These are phyloP conservation scores for Diversispora epigaea DNA, from an alignment of 192 early-diverging fungal species.

Conservation along the genomic window DNA sequence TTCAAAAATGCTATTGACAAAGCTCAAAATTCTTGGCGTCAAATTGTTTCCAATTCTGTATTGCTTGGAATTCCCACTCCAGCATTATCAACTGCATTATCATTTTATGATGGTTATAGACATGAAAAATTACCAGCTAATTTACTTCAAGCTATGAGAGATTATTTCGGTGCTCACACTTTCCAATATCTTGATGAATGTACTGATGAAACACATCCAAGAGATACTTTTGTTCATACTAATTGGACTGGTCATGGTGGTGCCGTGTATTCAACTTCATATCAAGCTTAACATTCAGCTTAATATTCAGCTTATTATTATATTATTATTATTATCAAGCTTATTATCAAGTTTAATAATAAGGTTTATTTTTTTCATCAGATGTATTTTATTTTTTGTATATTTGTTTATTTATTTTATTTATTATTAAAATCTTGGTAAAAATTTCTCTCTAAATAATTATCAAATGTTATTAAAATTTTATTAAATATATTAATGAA, in stretches of 20 bases:
- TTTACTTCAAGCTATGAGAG: conserved; percentile 93
- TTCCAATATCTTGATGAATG: conserved; percentile 32
- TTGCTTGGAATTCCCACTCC: conserved; percentile 89
- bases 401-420: no score
- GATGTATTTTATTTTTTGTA: no score
- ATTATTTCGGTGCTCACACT: conserved; percentile 81
- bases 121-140: conserved; percentile 87
- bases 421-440: no score
- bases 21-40: conserved; percentile 85
- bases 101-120: conserved; percentile 98
- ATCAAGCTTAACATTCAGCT: conserved; percentile 47
- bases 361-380: no score
- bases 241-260: conserved; percentile 98
- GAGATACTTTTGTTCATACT: conserved; percentile 67
- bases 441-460: no score
- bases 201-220: conserved; percentile 26
- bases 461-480: no score
- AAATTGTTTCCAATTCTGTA: conserved; percentile 78
- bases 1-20: conserved; percentile 88
- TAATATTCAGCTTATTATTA: neutral
- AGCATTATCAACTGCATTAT: conserved; percentile 83
- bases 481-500: no score
- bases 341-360: no score
- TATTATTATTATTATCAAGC: no score
- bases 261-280: conserved; percentile 55